Evolutionary conservation across 2,329 filamentous ascomycete genomes (phyloP).

Genomic region (Hypoxylon sp.): DNA sequence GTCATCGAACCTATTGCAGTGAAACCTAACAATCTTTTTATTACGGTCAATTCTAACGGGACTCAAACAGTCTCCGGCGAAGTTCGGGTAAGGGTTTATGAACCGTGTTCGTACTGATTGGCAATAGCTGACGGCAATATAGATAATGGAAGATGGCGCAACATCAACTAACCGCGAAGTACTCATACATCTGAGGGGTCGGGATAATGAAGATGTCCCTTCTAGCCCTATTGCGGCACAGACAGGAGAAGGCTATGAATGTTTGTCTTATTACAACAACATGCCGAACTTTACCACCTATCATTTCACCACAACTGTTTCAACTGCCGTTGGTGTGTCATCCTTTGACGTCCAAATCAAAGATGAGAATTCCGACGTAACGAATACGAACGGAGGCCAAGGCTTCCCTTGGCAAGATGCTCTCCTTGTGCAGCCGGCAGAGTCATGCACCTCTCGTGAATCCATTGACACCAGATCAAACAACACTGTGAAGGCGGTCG

Average conservation of each 20-base stretch:
- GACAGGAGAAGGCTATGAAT: conserved; percentile 39
- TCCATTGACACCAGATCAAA: not conserved
- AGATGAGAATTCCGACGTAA: conserved; percentile 34
- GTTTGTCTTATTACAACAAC: conserved; percentile 34
- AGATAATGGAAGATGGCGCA: conserved; percentile 10
- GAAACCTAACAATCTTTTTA: conserved; percentile 47
- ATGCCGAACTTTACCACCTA: conserved; percentile 11
- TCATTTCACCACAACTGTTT: not conserved
- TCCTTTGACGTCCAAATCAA: conserved; percentile 8
- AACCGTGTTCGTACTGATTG: not conserved
- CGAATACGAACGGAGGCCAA: conserved; percentile 40
- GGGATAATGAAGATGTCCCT: not conserved
- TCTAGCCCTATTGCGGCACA: not conserved
- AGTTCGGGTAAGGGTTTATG: conserved; percentile 1
- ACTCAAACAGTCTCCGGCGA: conserved; percentile 36
- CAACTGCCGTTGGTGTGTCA: conserved; percentile 1
- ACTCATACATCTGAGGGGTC: conserved; percentile 2
- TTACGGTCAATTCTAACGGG: conserved; percentile 39
- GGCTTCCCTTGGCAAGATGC: conserved; percentile 42
- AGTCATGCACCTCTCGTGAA: not conserved
- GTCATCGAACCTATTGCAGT: conserved; percentile 44
- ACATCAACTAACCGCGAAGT: conserved; percentile 3
- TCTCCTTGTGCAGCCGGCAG: conserved; percentile 1
- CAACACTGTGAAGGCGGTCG: not conserved
- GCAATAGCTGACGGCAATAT: not conserved